Base-by-base conservation (phyloP, 495 filamentous ascomycete species). In the Physcia stellaris region DNA sequence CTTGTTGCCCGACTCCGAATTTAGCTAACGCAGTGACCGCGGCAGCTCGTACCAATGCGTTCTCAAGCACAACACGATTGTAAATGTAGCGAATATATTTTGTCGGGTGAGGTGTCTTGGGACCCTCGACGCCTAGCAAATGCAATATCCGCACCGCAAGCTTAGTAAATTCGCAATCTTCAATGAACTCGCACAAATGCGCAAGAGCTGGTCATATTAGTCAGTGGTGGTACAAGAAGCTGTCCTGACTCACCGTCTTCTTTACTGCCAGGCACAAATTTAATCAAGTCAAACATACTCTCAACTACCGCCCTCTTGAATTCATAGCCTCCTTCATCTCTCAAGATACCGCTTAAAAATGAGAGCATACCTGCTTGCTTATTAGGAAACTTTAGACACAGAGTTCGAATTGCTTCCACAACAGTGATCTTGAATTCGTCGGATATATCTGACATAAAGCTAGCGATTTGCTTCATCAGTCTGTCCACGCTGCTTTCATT, bases 391-490 rank as follows among this genome's bases (percentile, higher is more conserved):
- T 99, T 99, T 48, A 99, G 66, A 55, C 88, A 95, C 17, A 99
- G 62, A 4, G 90, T 95, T 28, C 92, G 79, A 49, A 96, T 94
- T 26, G 90, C 92, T 61, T 96, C 90, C 24, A 99, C 88, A 54
- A 99, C 93, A 24, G 92, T 96, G 53, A 99, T 92, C 65, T 96
- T 96, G 68, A 99, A 99, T 58, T 96, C 90, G 56, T 99, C 87
- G 5, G 86, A 93, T 48, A 94, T 94, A 59, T 95, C 87, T 10
- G 85, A 82, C 86, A 95, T 95, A 65, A 95, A 93, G 27, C 83
- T 82, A 12, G 83, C 85, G 41, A 94, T 95, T 57, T 96, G 90
- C 67, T 95, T 95, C 84, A 98, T 94, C 39, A 99, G 63, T 41
- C 92, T 80, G 57, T 99, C 90, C 28, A 99, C 92, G 42, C 83